Evolutionary conservation across 2,329 filamentous ascomycete genomes (phyloP).

Genomic region (Fusarium tupiense): DNA sequence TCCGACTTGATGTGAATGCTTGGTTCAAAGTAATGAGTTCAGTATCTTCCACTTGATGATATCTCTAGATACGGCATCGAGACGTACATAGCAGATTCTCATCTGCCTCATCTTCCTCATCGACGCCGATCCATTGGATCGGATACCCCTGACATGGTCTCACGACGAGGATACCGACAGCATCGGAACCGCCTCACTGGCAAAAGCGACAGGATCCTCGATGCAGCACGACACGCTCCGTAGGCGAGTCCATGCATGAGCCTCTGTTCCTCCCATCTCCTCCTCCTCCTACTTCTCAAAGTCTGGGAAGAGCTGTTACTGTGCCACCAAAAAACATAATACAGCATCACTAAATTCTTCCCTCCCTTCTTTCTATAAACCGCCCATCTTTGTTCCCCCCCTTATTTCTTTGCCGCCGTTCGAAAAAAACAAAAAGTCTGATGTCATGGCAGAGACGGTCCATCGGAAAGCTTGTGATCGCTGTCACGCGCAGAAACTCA

Average conservation of each 20-base stretch:
- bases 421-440: conserved; percentile 20
- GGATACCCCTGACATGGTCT: conserved; percentile 30
- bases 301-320: background rate
- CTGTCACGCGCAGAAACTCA: conserved; percentile 58
- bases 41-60: background rate
- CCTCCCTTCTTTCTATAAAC: conserved; percentile 19
- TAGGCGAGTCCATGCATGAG: conserved; percentile 40
- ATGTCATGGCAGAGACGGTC: conserved; percentile 51
- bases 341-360: conserved; percentile 5
- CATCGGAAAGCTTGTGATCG: conserved; percentile 59
- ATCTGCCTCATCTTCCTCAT: background rate
- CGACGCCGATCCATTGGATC: conserved; percentile 32
- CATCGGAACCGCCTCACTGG: conserved; percentile 37
- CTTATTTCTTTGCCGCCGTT: conserved; percentile 19
- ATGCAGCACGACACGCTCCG: conserved; percentile 30
- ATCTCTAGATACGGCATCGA: background rate
- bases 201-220: conserved; percentile 32
- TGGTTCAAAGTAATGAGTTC: background rate
- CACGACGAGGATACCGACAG: conserved; percentile 37
- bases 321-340: conserved; percentile 26
- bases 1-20: too few species aligned
- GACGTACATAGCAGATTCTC: background rate
- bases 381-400: conserved; percentile 10
- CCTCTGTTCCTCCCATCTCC: background rate
- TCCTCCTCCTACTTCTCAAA: background rate